Conservation (phyloP, 495 filamentous ascomycete genomes). For the Penicillium roqueforti region DNA sequence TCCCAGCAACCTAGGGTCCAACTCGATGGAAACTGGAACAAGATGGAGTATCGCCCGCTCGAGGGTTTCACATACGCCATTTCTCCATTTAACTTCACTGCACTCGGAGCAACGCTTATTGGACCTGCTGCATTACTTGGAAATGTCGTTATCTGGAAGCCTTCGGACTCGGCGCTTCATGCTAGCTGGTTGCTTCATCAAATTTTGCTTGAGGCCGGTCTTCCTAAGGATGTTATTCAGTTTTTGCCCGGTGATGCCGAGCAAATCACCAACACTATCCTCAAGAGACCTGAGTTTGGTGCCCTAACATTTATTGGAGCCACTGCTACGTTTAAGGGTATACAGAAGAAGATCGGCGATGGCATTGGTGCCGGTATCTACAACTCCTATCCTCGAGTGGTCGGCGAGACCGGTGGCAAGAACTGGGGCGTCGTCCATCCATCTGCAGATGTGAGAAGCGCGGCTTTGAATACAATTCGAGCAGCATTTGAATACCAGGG, state of each 20-base stretch:
- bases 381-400: slow-evolving; percentile 69
- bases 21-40: slow-evolving; percentile 60
- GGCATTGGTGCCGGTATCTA: slow-evolving; percentile 65
- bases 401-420: slow-evolving; percentile 85
- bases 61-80: slow-evolving; percentile 60
- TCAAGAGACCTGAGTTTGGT: slow-evolving; percentile 63
- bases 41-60: slow-evolving; percentile 70
- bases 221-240: slow-evolving; percentile 74
- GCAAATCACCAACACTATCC: slow-evolving; percentile 64
- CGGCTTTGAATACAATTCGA: slow-evolving; percentile 71
- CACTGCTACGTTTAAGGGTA: slow-evolving; percentile 68
- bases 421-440: slow-evolving; percentile 79
- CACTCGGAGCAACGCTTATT: slow-evolving; percentile 73
- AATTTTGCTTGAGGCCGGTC: slow-evolving; percentile 75
- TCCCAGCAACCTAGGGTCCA: slow-evolving; percentile 63
- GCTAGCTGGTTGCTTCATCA: slow-evolving; percentile 72
- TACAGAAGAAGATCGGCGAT: slow-evolving; percentile 67
- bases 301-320: slow-evolving; percentile 77
- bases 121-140: slow-evolving; percentile 72
- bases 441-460: slow-evolving; percentile 69
- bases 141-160: slow-evolving; percentile 86
- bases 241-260: slow-evolving; percentile 76
- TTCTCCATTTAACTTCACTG: slow-evolving; percentile 58
- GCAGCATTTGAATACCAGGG: slow-evolving; percentile 86
- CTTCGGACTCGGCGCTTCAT: slow-evolving; percentile 69